A percentile compares a stretch with the other conserved stretches of the same genome.
phyloP scores from a whole-genome alignment of 495 filamentous ascomycete genomes.

The Aspergillus haitiensis region DNA sequence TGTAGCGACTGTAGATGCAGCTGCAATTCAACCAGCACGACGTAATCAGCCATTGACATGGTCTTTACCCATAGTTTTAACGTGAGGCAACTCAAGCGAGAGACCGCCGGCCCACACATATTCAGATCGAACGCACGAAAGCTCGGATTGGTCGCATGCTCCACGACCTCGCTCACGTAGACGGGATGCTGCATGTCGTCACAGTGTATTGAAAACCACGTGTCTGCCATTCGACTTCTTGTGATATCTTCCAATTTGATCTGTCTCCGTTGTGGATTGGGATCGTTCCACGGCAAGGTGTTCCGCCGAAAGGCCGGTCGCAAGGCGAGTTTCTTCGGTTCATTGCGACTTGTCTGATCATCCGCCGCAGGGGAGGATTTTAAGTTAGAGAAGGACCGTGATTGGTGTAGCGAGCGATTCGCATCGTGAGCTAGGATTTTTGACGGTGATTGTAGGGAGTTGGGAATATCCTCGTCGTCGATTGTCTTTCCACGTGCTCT shows the following conservation, averaged over 20 bases:
- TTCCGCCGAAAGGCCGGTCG: slow-evolving; percentile 60
- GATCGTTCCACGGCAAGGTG: slow-evolving; percentile 64
- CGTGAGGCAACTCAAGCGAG: slow-evolving; percentile 60
- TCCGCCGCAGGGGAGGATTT: slow-evolving; percentile 33
- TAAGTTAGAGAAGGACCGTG: slow-evolving; percentile 72
- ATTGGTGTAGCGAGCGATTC: slow-evolving; percentile 59
- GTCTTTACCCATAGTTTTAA: slow-evolving; percentile 78
- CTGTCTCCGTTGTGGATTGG: slow-evolving; percentile 68
- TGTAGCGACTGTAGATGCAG: slow-evolving; percentile 70
- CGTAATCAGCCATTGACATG: slow-evolving; percentile 56
- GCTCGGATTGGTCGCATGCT: slow-evolving; percentile 83
- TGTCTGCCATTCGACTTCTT: slow-evolving; percentile 73
- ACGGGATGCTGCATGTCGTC: slow-evolving; percentile 65
- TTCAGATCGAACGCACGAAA: slow-evolving; percentile 86
- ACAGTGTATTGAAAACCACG: slow-evolving; percentile 85
- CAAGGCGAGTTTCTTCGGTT: slow-evolving; percentile 27
- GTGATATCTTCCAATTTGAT: slow-evolving; percentile 73
- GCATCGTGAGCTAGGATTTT: slow-evolving; percentile 66
- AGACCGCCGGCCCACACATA: slow-evolving; percentile 62
- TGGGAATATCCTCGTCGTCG: slow-evolving; percentile 78
- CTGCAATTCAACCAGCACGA: slow-evolving; percentile 68
- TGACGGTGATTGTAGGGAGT: slow-evolving; percentile 63
- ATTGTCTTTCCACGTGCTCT: slow-evolving; percentile 69
- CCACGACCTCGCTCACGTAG: slow-evolving; percentile 84
- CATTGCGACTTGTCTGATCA: slow-evolving; percentile 22